Evolutionary conservation across 352 stramenopile genomes (phyloP), one percentile per base, ranked within the genome.

Genomic region (Hyphochytrium catenoides): DNA sequence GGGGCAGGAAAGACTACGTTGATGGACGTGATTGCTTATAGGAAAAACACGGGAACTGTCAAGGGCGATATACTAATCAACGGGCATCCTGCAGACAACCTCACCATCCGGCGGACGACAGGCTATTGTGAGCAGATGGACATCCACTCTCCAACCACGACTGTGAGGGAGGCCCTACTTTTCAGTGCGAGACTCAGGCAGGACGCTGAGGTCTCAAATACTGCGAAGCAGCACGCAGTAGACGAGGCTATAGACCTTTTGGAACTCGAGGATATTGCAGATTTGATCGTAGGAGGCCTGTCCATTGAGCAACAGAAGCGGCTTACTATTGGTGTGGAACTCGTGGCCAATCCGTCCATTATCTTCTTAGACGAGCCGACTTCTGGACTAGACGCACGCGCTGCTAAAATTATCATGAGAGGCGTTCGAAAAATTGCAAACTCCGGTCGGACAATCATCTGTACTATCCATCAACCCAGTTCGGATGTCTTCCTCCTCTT

Each of bases 1-100:
- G 68, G 70, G 17, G 65, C 71, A 14, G 77, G 81, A 4, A 93
- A 95, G 48, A 92, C 81, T 2, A 95, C 83, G 2, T 54, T 94
- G 6, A 78, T 92, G 52, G 79, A 95, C 51, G 77, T 93, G 1
- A 83, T 95, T 29, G 74, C 82, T 1, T 54, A 83, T 3, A 59
- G 83, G 32, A 95, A 95, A 50, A 82, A 59, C 8, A 64, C 60
- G 21, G 82, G 81, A 6, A 60, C 52, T 20, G 66, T 81, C 26
- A 51, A 46, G 12, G 74, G 73, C 11, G 47, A 76, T 5, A 64
- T 87, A 15, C 19, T 73, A 16, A 50, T 55, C 8, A 75, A 72
- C 16, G 59, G 59, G 1, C 48, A 55, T 28, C 44, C 52, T 0
- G 56, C 58, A 0, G 64, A 52, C 3, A 53, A 59, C 14, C 49